A percentile compares a stretch with the other conserved stretches of the same genome.
phyloP scores from a whole-genome alignment of 305 asterid genomes.

The Caryopteris hybrid region DNA sequence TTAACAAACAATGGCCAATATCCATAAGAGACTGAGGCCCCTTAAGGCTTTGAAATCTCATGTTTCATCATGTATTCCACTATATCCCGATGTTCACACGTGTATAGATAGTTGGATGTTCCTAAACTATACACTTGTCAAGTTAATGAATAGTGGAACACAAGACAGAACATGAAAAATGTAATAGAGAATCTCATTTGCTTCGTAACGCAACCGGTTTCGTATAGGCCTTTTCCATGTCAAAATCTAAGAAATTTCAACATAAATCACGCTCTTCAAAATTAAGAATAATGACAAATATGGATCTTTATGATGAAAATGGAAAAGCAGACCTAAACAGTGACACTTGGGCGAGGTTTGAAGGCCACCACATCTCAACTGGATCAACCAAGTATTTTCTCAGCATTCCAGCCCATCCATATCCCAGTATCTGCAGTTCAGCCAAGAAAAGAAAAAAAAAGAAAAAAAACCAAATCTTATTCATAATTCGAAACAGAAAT shows the following conservation, averaged over 20 bases:
- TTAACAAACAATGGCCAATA: too few relatives aligned
- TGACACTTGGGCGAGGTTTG: conserved; percentile 97
- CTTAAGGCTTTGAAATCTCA: not conserved
- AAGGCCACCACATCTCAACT: conserved; percentile 99
- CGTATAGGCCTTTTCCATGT: not conserved
- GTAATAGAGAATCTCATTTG: too few relatives aligned
- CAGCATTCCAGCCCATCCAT: conserved; percentile 99
- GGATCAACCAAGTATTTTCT: conserved; percentile 92
- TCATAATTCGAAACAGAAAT: too few relatives aligned
- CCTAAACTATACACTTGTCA: too few relatives aligned
- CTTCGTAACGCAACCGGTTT: not conserved
- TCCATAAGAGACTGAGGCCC: too few relatives aligned
- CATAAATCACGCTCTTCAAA: not conserved
- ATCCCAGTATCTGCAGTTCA: conserved; percentile 72
- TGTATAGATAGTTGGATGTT: too few relatives aligned
- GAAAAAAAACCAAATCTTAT: too few relatives aligned
- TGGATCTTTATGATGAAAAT: not conserved
- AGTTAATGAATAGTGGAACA: too few relatives aligned
- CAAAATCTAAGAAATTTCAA: not conserved
- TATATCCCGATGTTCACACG: too few relatives aligned
- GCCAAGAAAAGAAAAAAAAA: too few relatives aligned
- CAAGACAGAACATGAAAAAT: not conserved
- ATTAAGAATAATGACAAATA: not conserved
- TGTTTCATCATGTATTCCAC: too few relatives aligned
- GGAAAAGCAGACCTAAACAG: conserved; percentile 55